Evolutionary conservation across 176 grass and related monocot species (phyloP), one percentile per base, ranked within the genome.

Genomic region (Cenchrus fungigraminus): DNA sequence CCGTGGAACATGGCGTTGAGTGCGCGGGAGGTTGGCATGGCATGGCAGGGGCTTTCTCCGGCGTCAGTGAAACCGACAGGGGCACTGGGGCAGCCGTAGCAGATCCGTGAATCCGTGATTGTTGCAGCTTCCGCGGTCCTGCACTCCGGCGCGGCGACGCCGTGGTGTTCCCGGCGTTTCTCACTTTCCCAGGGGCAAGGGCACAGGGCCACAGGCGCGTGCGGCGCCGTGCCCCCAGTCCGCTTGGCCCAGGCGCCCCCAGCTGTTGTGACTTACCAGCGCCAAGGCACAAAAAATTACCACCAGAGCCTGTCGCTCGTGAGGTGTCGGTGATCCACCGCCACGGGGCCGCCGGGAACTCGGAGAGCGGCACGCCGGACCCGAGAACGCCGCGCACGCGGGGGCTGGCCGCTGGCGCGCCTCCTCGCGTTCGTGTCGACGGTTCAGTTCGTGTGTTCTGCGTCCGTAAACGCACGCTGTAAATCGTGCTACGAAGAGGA

Each of bases 81-180:
- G 19, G 4, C 11, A 51, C 9, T 2, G 16, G 14, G 52, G 34
- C 34, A 37, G 28, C 61, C 52, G 78, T 80, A 67, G 78, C 37
- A 40, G 37, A 80, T 80, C 78, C 78, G 78, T 80, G 71, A 25
- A 79, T 79, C 77, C 77, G 77, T 79, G 70, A 51, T 8, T 65
- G 29, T 8, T 65, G 59, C 60, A n/a, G 78, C 15, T 64, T 66
- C 78, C 9, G 25, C 62, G 77, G 78, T 67, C 78, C 77, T 55
- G 61, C 61, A 32, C 19, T 0, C 8, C 4, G 34, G 34, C 3
- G 59, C 49, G 6, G 16, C 47, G 8, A 20, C 78, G 25, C 25
- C 25, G 62, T 67, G 78, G 78, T 67, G 47, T 67, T 40, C 62
- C 51, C 78, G 78, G 60, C 77, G 16, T 31, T 31, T 31, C 9